Evolutionary conservation across 257 asterid species (phyloP).

Genomic region (Cordia subcordata): DNA sequence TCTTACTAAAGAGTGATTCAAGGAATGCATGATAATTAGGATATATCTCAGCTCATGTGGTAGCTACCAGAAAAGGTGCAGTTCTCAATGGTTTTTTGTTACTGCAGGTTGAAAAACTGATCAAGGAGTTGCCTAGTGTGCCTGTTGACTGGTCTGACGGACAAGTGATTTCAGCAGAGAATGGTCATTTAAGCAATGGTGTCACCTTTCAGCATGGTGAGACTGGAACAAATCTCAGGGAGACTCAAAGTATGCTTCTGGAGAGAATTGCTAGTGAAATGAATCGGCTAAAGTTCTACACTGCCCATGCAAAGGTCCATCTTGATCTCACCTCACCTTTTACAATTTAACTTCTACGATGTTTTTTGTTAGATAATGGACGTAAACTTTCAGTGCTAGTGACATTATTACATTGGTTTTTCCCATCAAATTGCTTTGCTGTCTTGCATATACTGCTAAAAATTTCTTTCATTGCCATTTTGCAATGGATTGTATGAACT

Average conservation of each 20-base stretch:
- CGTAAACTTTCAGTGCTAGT: too few relatives aligned
- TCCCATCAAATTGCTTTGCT: too few relatives aligned
- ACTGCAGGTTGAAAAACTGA: slow-evolving; percentile 80
- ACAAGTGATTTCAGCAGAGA: slow-evolving; percentile 29
- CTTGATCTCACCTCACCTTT: slow-evolving; percentile 23
- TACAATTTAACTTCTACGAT: background rate
- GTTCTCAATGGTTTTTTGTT: background rate
- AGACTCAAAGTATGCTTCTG: slow-evolving; percentile 93
- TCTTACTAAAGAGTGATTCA: too few relatives aligned
- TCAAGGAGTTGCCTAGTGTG: slow-evolving; percentile 80
- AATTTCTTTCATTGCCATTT: too few relatives aligned
- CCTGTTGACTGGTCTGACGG: slow-evolving; percentile 73
- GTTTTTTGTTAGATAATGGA: background rate
- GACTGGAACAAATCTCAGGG: slow-evolving; percentile 69
- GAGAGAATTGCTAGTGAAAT: slow-evolving; percentile 98
- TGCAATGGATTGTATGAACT: too few relatives aligned
- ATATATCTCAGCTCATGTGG: too few relatives aligned
- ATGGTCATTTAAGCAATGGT: slow-evolving; percentile 51
- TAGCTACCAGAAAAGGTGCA: background rate
- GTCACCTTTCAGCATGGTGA: slow-evolving; percentile 55
- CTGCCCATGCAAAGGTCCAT: slow-evolving; percentile 78
- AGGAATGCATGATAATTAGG: too few relatives aligned
- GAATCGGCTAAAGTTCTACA: slow-evolving; percentile 90
- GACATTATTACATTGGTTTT: too few relatives aligned
- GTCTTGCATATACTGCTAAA: too few relatives aligned